Conservation (phyloP, 805 yeast genomes). For the Ogataea paraovalis region DNA sequence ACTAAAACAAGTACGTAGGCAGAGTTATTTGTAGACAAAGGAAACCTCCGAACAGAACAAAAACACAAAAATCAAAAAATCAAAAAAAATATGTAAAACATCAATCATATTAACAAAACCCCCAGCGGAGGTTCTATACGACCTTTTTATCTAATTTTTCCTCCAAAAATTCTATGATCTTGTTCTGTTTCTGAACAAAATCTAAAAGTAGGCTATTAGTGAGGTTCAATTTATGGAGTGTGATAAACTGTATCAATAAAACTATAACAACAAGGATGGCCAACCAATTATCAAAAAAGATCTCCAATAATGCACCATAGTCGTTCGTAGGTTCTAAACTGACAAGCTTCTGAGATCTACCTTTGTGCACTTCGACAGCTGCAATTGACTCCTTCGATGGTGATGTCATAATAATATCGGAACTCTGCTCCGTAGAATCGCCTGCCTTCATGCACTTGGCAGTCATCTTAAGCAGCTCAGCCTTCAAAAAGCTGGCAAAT, state of each 20-base stretch:
- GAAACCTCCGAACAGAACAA: too few relatives aligned
- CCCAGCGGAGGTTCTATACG: not conserved
- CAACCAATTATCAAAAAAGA: slow-evolving; percentile 10
- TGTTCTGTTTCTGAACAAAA: slow-evolving; percentile 2
- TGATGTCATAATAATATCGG: not conserved
- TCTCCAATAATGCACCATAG: slow-evolving; percentile 5
- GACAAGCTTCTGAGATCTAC: not conserved
- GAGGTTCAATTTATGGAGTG: slow-evolving; percentile 5
- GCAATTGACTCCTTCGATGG: not conserved
- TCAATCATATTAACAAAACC: not conserved
- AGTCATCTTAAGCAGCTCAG: slow-evolving; percentile 19
- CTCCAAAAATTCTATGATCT: not conserved
- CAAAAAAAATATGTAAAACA: not conserved
- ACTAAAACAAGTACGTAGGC: too few relatives aligned
- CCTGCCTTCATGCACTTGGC: slow-evolving; percentile 6
- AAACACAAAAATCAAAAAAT: too few relatives aligned
- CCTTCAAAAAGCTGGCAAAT: slow-evolving; percentile 43
- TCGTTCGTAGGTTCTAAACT: not conserved
- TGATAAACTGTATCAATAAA: slow-evolving; percentile 7
- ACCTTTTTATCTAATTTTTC: not conserved
- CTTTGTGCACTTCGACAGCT: not conserved
- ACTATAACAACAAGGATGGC: slow-evolving; percentile 5
- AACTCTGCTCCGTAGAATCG: not conserved
- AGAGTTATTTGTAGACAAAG: too few relatives aligned
- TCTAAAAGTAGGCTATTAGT: not conserved